phyloP scores from a whole-genome alignment of 2,329 filamentous ascomycete genomes.

The Botryotinia calthae region DNA sequence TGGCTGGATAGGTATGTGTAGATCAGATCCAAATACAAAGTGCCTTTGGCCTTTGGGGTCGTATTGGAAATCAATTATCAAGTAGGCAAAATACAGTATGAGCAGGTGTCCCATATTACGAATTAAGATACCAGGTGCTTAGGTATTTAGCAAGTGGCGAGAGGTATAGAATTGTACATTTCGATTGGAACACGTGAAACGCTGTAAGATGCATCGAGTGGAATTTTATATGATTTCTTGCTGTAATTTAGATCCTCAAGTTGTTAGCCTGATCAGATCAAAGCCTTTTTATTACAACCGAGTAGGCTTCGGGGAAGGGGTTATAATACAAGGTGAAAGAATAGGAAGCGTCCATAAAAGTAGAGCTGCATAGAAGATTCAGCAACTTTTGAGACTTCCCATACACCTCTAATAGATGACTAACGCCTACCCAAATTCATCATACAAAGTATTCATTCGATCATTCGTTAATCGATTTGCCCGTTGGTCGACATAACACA shows the following conservation, averaged over 20 bases:
- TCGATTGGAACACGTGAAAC: not conserved
- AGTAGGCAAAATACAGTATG: not conserved
- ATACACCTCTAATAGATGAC: conserved; percentile 16
- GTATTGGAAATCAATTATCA: not conserved
- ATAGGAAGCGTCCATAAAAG: conserved; percentile 21
- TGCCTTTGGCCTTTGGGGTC: not conserved
- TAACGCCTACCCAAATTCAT: conserved; percentile 21
- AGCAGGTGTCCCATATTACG: not conserved
- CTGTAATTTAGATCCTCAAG: conserved; percentile 30
- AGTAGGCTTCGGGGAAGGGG: conserved; percentile 16
- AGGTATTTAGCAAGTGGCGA: not conserved
- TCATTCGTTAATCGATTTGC: conserved; percentile 7
- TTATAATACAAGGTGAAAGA: conserved; percentile 33
- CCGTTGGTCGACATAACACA: not conserved
- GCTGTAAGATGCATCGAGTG: conserved; percentile 12
- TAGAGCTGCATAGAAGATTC: conserved; percentile 20
- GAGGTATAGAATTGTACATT: not conserved
- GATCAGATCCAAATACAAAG: not conserved
- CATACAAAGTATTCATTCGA: conserved; percentile 22
- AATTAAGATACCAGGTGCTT: no score
- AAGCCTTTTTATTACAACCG: conserved; percentile 34
- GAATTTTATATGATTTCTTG: conserved; percentile 6
- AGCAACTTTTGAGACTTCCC: conserved; percentile 33
- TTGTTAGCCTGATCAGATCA: conserved; percentile 23
- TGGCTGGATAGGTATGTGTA: not conserved